Percentiles rank a stretch among this genome's conserved stretches.
Conservation (phyloP, 805 yeast genomes). For the Wickerhamia fluorescens region DNA sequence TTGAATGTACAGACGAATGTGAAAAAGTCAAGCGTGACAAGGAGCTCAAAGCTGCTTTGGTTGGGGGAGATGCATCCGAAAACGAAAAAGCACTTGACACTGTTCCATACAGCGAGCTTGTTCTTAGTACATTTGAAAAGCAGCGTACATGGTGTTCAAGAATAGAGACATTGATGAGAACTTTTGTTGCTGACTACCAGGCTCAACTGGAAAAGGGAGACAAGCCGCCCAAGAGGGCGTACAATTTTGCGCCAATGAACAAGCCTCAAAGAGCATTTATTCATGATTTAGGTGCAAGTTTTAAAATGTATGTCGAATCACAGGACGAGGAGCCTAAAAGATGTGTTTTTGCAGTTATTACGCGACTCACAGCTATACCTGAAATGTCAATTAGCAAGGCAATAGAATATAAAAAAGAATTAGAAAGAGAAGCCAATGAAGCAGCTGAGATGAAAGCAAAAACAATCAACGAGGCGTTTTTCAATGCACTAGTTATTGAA, state of each 20-base stretch:
- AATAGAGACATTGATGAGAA: constrained; percentile 48
- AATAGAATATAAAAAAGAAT: constrained; percentile 12
- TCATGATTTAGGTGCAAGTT: constrained; percentile 58
- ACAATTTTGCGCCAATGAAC: constrained; percentile 71
- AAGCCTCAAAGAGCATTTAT: constrained; percentile 62
- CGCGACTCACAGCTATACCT: constrained; percentile 34
- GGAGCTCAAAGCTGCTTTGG: constrained; percentile 57
- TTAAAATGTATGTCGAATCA: constrained; percentile 55
- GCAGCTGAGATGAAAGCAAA: constrained; percentile 14
- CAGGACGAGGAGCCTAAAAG: constrained; percentile 80
- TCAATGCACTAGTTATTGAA: constrained; percentile 49
- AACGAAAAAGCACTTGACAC: constrained; percentile 10
- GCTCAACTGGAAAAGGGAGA: constrained; percentile 11
- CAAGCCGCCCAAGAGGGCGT: constrained; percentile 23
- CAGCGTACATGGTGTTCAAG: constrained; percentile 66
- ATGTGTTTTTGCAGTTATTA: constrained; percentile 53
- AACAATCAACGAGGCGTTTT: constrained; percentile 24
- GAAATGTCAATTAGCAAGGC: constrained; percentile 40
- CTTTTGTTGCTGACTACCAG: constrained; percentile 38
- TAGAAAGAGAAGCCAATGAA: constrained; percentile 15
- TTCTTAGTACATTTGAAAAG: constrained; percentile 39
- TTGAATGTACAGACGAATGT: constrained; percentile 72
- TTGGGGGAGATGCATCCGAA: constrained; percentile 10
- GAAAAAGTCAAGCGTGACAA: constrained; percentile 51
- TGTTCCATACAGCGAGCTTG: constrained; percentile 39